These are phyloP conservation scores for Ambrosiella cleistominuta DNA, from an alignment of 2,329 filamentous ascomycete genomes.

Conservation along the genomic window DNA sequence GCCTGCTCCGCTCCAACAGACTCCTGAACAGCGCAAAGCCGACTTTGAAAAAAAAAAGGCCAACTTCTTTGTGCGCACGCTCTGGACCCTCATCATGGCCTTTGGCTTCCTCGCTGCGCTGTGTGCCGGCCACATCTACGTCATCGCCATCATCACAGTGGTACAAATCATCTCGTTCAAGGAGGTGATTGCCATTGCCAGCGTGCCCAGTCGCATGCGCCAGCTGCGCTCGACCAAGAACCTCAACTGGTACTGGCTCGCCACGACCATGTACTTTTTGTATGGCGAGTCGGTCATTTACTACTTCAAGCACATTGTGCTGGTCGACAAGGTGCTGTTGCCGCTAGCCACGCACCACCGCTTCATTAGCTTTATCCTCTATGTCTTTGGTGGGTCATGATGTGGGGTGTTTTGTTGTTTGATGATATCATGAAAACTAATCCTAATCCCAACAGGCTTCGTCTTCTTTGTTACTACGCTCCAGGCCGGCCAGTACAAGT, in stretches of 20 bases:
- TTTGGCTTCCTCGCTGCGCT: slow-evolving; percentile 77
- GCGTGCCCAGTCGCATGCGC: slow-evolving; percentile 78
- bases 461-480: slow-evolving; percentile 94
- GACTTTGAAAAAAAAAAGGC: slow-evolving; percentile 98
- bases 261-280: slow-evolving; percentile 97
- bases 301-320: slow-evolving; percentile 97
- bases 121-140: slow-evolving; percentile 94
- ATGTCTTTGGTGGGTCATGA: slow-evolving; percentile 62
- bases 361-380: slow-evolving; percentile 97
- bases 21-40: slow-evolving; percentile 11
- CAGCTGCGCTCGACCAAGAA: slow-evolving; percentile 88
- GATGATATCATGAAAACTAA: background rate
- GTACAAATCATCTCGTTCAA: slow-evolving; percentile 97
- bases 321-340: slow-evolving; percentile 83
- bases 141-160: slow-evolving; percentile 80
- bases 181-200: slow-evolving; percentile 95
- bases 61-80: slow-evolving; percentile 88
- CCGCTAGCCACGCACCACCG: slow-evolving; percentile 92
- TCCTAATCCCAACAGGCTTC: slow-evolving; percentile 46
- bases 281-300: slow-evolving; percentile 99
- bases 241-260: slow-evolving; percentile 97
- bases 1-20: background rate
- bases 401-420: background rate
- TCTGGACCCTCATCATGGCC: slow-evolving; percentile 99
- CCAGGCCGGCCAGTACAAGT: slow-evolving; percentile 89